Percentiles rank a stretch among this genome's conserved stretches.
phyloP scores from a whole-genome alignment of 306 rosid species.

The Ormosia emarginata region DNA sequence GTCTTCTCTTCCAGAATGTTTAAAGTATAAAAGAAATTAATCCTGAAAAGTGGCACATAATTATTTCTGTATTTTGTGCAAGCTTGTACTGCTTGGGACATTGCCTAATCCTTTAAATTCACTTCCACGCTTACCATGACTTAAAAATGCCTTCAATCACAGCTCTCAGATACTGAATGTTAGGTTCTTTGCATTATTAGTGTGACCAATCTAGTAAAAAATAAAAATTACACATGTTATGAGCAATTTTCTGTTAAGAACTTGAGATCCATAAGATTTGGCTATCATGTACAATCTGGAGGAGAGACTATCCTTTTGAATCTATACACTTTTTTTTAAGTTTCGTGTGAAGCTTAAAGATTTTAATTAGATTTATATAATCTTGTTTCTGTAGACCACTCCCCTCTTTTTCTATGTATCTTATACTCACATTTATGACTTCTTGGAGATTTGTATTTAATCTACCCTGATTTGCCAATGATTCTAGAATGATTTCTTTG shows the following conservation, averaged over 20 bases:
- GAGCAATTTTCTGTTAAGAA: neutral
- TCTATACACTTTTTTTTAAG: neutral
- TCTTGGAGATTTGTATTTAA: neutral
- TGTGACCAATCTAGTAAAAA: neutral
- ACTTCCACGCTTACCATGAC: neutral
- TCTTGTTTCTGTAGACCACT: neutral
- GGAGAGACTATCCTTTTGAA: conserved; percentile 1
- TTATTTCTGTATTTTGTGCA: conserved; percentile 9
- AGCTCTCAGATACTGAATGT: neutral
- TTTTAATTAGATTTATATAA: neutral
- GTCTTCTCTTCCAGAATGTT: conserved; percentile 4
- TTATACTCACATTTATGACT: neutral
- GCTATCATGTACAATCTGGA: neutral
- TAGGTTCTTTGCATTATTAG: conserved; percentile 2
- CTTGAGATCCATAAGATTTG: neutral
- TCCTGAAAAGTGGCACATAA: neutral
- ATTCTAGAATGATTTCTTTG: conserved; percentile 4
- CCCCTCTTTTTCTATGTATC: neutral
- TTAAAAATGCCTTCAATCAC: neutral
- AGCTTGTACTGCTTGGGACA: neutral
- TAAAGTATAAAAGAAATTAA: neutral
- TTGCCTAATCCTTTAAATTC: neutral
- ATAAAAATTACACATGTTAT: neutral
- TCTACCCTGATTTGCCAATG: conserved; percentile 15
- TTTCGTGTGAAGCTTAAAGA: neutral